These are phyloP conservation scores for Cucurbitaria berberidis DNA, from an alignment of 2,329 filamentous ascomycete genomes.

Conservation along the genomic window DNA sequence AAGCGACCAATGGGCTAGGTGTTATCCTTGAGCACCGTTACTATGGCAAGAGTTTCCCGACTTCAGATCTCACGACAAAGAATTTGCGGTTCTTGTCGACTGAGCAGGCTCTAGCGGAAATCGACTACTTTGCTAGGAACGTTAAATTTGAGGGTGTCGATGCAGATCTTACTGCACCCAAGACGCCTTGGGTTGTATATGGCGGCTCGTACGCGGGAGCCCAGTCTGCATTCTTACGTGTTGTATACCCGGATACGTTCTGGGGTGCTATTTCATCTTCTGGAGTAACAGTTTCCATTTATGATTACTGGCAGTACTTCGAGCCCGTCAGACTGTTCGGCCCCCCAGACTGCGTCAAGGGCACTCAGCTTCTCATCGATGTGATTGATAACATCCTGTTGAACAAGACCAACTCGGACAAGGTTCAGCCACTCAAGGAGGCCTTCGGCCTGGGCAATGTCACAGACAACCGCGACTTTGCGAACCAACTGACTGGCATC, in stretches of 20 bases:
- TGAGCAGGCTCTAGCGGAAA: constrained; percentile 81
- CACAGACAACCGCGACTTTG: constrained; percentile 62
- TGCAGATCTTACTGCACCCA: constrained; percentile 68
- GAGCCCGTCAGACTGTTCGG: constrained; percentile 64
- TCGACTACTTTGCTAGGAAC: constrained; percentile 78
- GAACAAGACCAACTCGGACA: constrained; percentile 53
- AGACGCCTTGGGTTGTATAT: constrained; percentile 76
- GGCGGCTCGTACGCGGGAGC: constrained; percentile 85
- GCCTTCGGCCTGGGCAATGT: constrained; percentile 60
- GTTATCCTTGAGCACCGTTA: constrained; percentile 88
- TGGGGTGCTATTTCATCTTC: constrained; percentile 82
- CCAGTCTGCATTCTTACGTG: constrained; percentile 77
- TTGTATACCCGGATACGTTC: constrained; percentile 78
- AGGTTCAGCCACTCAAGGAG: constrained; percentile 57
- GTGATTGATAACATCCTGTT: constrained; percentile 66
- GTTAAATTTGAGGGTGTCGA: constrained; percentile 73
- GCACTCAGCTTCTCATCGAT: constrained; percentile 66
- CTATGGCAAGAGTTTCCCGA: constrained; percentile 79
- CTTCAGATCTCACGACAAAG: constrained; percentile 67
- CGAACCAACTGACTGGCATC: constrained; percentile 55
- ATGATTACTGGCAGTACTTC: constrained; percentile 74
- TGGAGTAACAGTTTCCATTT: constrained; percentile 77
- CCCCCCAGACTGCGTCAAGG: constrained; percentile 67
- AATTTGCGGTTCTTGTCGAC: constrained; percentile 83
- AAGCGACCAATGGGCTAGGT: constrained; percentile 71